phyloP scores from a whole-genome alignment of 352 stramenopile species.

The Globisporangium paroecandrum region DNA sequence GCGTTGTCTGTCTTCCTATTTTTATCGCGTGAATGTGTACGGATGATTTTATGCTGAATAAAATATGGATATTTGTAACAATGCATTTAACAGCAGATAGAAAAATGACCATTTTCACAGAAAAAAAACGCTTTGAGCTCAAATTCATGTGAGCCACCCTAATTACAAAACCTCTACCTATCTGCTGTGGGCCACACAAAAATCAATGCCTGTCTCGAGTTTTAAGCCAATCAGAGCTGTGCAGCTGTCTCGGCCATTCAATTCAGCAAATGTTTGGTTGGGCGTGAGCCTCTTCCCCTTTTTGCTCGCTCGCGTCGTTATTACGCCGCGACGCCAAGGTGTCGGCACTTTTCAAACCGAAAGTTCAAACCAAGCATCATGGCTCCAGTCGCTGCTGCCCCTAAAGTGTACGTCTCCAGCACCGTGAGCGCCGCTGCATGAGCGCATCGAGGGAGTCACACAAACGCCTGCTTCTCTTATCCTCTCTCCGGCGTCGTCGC shows the following conservation, averaged over 20 bases:
- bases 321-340: background rate
- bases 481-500: background rate
- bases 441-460: background rate
- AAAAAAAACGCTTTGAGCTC: background rate
- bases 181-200: slow-evolving; percentile 6
- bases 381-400: slow-evolving; percentile 58
- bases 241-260: slow-evolving; percentile 31
- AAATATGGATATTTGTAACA: background rate
- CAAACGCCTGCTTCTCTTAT: background rate
- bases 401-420: slow-evolving; percentile 75
- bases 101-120: background rate
- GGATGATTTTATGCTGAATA: background rate
- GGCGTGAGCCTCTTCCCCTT: background rate
- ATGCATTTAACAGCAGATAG: background rate
- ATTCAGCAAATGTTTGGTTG: slow-evolving; percentile 18
- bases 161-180: too few relatives aligned
- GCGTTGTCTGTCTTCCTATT: background rate
- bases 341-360: slow-evolving; percentile 85
- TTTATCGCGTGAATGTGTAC: background rate
- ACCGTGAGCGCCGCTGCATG: background rate
- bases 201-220: background rate
- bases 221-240: slow-evolving; percentile 32
- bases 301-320: background rate
- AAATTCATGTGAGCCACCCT: background rate
- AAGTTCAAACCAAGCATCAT: slow-evolving; percentile 75